These are phyloP conservation scores for Podaxis mareebaensis DNA, from an alignment of 768 basidiomycete genomes.

Conservation along the genomic window DNA sequence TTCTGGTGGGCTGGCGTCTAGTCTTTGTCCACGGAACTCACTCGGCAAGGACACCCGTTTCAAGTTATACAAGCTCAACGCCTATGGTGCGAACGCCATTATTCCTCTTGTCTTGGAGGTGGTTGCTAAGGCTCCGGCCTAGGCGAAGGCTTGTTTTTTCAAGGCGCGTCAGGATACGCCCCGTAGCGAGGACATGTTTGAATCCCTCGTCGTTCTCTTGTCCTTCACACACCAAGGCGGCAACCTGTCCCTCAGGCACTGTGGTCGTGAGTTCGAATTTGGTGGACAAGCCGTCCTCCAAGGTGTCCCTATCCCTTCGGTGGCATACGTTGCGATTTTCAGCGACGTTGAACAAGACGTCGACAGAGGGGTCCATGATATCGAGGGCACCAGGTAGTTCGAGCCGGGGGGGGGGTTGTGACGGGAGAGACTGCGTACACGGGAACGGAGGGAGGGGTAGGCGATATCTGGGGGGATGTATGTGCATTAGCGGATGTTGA, in stretches of 20 bases:
- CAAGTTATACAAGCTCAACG: conserved; percentile 46
- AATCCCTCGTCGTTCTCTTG: conserved; percentile 47
- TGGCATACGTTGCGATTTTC: background rate
- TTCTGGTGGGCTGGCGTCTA: conserved; percentile 24
- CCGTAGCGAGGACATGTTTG: conserved; percentile 42
- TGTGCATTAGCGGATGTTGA: conserved; percentile 26
- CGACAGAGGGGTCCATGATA: conserved; percentile 10
- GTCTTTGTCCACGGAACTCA: conserved; percentile 21
- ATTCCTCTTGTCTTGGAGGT: background rate
- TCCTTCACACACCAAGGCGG: conserved; percentile 24
- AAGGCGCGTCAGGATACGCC: conserved; percentile 49
- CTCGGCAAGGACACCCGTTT: conserved; percentile 21
- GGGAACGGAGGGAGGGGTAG: conserved; percentile 37
- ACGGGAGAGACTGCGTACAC: conserved; percentile 36
- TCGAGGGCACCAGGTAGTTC: conserved; percentile 22
- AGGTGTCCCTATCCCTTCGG: conserved; percentile 22
- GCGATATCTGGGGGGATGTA: conserved; percentile 34
- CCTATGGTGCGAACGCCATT: conserved; percentile 37
- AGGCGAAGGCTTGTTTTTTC: conserved; percentile 37
- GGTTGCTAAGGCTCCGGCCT: background rate
- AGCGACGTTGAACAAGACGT: background rate
- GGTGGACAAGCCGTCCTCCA: background rate
- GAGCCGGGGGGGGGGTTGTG: conserved; percentile 20
- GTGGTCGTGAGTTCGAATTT: background rate
- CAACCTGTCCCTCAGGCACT: background rate